Conservation (phyloP, 352 stramenopile genomes). For the Paralagenidium karlingii region DNA sequence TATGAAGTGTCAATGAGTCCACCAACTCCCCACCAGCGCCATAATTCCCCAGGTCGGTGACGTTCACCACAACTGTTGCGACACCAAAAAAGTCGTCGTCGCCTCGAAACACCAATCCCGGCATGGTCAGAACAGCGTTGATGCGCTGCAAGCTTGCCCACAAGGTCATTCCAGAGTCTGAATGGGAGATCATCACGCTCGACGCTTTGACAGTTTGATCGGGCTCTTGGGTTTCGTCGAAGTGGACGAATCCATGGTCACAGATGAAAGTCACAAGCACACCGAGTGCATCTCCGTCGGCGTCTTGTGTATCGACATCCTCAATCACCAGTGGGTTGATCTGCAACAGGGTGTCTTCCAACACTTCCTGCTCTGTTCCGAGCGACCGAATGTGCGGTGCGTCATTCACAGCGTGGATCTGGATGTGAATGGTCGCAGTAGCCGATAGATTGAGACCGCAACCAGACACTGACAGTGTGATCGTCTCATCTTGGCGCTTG, state of each 20-base stretch:
- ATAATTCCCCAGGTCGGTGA: constrained; percentile 26
- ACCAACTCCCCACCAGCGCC: constrained; percentile 9
- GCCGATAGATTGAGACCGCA: too few relatives aligned
- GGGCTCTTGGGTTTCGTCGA: too few relatives aligned
- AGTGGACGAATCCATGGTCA: too few relatives aligned
- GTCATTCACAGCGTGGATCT: constrained; percentile 19
- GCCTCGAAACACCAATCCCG: constrained; percentile 24
- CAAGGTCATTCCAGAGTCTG: too few relatives aligned
- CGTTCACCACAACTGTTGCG: constrained; percentile 21
- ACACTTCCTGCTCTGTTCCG: constrained; percentile 12
- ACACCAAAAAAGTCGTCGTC: constrained; percentile 14
- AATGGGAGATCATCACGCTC: too few relatives aligned
- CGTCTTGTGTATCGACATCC: constrained; percentile 2
- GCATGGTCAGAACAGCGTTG: constrained; percentile 14
- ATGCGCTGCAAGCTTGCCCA: too few relatives aligned
- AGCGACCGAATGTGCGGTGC: constrained; percentile 13
- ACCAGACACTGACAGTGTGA: too few relatives aligned
- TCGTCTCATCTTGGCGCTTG: constrained; percentile 18
- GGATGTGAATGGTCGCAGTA: constrained; percentile 11
- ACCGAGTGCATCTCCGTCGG: not conserved
- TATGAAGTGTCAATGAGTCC: constrained; percentile 16
- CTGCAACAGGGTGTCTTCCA: constrained; percentile 15
- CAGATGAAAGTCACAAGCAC: too few relatives aligned
- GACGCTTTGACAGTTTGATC: too few relatives aligned
- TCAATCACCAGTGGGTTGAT: not conserved